phyloP scores from a whole-genome alignment of 148 eudicot species.

The Cornus controversa region DNA sequence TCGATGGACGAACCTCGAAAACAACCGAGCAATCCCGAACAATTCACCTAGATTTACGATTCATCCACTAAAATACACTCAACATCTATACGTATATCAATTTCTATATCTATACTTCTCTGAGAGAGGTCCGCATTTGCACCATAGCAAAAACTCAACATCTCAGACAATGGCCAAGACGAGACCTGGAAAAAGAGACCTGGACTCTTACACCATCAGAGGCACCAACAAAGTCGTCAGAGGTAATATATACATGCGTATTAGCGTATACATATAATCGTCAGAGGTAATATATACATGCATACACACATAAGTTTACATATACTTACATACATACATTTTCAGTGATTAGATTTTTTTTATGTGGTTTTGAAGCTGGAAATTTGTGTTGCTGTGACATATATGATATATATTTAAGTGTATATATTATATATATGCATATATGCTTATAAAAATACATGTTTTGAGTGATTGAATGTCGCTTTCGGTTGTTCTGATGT shows the following conservation, averaged over 20 bases:
- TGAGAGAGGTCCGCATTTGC: background rate
- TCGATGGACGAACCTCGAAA: background rate
- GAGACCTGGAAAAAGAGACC: slow-evolving; percentile 59
- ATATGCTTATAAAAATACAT: background rate
- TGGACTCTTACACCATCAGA: slow-evolving; percentile 61
- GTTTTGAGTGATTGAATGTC: background rate
- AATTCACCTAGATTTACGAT: slow-evolving; percentile 26
- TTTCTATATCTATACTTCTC: background rate
- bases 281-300: slow-evolving; percentile 40
- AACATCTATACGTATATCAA: background rate
- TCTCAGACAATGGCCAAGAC: slow-evolving; percentile 57
- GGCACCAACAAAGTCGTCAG: slow-evolving; percentile 74
- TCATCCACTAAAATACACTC: slow-evolving; percentile 4
- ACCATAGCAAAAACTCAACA: background rate
- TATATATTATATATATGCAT: too few relatives aligned
- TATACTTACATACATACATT: too few relatives aligned
- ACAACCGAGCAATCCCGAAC: background rate
- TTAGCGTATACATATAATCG: slow-evolving; percentile 15
- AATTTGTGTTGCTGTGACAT: too few relatives aligned
- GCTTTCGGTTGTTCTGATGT: background rate
- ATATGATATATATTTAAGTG: too few relatives aligned
- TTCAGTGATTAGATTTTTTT: too few relatives aligned
- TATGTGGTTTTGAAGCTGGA: too few relatives aligned
- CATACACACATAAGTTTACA: too few relatives aligned
- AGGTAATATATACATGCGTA: slow-evolving; percentile 31